These are phyloP conservation scores for Thuja plicata DNA, from an alignment of 83 land plant species.

Conservation along the genomic window DNA sequence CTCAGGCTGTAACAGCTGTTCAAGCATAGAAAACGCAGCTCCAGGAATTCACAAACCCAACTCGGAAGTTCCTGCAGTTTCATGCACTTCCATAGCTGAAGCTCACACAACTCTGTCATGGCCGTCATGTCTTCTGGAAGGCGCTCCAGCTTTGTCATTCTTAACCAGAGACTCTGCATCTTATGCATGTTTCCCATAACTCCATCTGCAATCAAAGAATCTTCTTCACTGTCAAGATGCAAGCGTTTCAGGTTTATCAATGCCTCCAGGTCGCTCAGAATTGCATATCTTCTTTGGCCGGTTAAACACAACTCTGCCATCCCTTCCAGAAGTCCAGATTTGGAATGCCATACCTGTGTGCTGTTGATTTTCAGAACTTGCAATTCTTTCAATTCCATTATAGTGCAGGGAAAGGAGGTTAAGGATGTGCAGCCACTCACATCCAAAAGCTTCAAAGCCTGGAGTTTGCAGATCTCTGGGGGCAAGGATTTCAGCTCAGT, in stretches of 20 bases:
- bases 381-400: background rate
- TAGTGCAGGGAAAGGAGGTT: background rate
- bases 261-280: background rate
- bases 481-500: background rate
- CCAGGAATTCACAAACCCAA: background rate
- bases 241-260: background rate
- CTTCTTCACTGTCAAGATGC: background rate
- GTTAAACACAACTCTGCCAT: background rate
- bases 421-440: background rate
- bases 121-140: background rate
- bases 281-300: background rate
- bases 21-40: background rate
- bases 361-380: background rate
- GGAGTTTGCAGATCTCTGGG: background rate
- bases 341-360: background rate
- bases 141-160: background rate
- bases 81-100: background rate
- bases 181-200: background rate
- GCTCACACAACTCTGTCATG: background rate
- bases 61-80: background rate
- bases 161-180: slow-evolving; percentile 6
- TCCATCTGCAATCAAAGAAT: background rate
- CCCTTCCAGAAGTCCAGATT: background rate
- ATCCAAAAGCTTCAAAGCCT: background rate
- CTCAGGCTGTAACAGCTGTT: background rate